Base-by-base conservation (phyloP, 140 eudicot species). In the Cichorium intybus region DNA sequence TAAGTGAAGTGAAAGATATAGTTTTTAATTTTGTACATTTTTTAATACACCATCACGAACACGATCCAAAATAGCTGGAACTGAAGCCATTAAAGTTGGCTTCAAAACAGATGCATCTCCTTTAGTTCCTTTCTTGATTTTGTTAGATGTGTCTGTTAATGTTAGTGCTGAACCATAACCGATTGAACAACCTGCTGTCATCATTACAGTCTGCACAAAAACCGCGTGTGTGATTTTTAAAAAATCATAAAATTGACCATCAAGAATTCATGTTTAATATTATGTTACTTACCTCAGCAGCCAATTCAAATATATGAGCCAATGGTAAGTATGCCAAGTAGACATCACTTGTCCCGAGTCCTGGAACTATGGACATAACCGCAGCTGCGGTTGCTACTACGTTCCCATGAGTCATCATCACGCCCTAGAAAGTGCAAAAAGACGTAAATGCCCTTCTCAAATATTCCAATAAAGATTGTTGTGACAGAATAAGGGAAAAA, bases 381-480 rank as follows among this genome's bases (percentile, higher is more conserved):
- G 99, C 95, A 74, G 99, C 99, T 21, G 95, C 90, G 56, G 90
- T 88, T 45, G 97, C 87, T 54, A 88, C 95, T 55, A 93, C 74
- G 75, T 93, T 93, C 37, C 95, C 95, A 71, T 93, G 99, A 68
- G 94, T 86, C 84, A 93, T 93, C 99, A 93, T 88, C 76, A 93
- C 99, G 57, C 99, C 99, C 99, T 93, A 68, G 21, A 81, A 43
- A 23, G 41, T 27, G 41, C 55, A 64, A 39, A 39, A 39, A 39
- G 47, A 39, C 47, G 17, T 2, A 39, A 39, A 39, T 39, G 4
- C 47, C 47, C 47, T 39, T 39, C 47, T 39, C 5, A 12, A 5
- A 39, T 11, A 35, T 12, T 1, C 43, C 43, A 7, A 35, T 14
- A 35, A 35, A 35, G 43, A 0, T 35, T 35, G 12, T 35, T 35